A percentile compares a stretch with the other conserved stretches of the same genome.
Evolutionary conservation across 2,329 filamentous ascomycete species (phyloP).

Genomic region (Penicillium sp.): DNA sequence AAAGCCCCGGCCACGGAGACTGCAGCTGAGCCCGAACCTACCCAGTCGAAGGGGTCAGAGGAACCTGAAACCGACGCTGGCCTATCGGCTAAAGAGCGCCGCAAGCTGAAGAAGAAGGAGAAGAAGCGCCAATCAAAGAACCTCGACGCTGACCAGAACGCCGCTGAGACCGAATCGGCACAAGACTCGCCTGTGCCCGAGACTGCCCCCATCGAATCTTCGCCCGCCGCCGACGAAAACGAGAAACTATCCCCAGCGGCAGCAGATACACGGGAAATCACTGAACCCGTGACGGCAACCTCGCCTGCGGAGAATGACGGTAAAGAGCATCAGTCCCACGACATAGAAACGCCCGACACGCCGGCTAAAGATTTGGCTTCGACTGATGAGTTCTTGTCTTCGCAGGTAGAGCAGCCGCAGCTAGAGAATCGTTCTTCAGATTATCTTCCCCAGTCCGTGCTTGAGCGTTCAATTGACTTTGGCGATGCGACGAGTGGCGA

Average conservation of each 20-base stretch:
- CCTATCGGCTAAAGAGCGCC: slow-evolving; percentile 38
- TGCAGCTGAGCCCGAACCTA: slow-evolving; percentile 2
- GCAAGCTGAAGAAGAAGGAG: slow-evolving; percentile 50
- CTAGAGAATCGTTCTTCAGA: slow-evolving; percentile 30
- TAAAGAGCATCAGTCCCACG: slow-evolving; percentile 46
- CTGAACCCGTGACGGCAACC: slow-evolving; percentile 26
- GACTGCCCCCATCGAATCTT: slow-evolving; percentile 1
- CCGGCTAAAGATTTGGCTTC: slow-evolving; percentile 39
- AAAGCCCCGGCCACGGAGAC: slow-evolving; percentile 1
- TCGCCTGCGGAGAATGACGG: slow-evolving; percentile 41
- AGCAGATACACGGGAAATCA: slow-evolving; percentile 18
- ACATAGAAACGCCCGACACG: slow-evolving; percentile 34
- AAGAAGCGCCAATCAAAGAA: slow-evolving; percentile 36
- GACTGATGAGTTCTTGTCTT: slow-evolving; percentile 44
- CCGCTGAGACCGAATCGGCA: slow-evolving; percentile 16
- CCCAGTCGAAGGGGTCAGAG: slow-evolving; percentile 3
- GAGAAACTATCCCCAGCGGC: background rate
- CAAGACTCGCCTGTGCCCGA: slow-evolving; percentile 2
- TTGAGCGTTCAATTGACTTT: slow-evolving; percentile 25
- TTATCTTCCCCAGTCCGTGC: slow-evolving; percentile 31
- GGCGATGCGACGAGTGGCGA: slow-evolving; percentile 16
- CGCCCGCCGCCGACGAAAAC: background rate
- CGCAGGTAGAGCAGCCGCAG: slow-evolving; percentile 42
- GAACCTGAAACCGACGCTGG: slow-evolving; percentile 24
- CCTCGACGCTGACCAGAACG: slow-evolving; percentile 16